phyloP scores from a whole-genome alignment of 1,139 yeast species.

The Taiozyma sp. region DNA sequence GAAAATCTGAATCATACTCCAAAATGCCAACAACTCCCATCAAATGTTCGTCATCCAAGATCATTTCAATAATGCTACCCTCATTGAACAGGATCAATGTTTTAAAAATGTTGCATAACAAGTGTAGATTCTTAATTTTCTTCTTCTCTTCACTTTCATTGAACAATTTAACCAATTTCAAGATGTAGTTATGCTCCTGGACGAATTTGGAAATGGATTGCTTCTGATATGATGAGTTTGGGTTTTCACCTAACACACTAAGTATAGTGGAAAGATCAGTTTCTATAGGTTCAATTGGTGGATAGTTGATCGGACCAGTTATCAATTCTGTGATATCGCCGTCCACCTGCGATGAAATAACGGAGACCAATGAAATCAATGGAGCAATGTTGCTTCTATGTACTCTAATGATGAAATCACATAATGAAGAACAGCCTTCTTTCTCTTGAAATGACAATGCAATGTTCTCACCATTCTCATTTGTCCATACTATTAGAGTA shows the following conservation, averaged over 20 bases:
- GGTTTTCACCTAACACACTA: constrained; percentile 46
- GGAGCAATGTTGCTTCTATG: constrained; percentile 59
- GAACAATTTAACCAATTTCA: constrained; percentile 49
- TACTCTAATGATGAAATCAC: constrained; percentile 71
- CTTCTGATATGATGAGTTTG: constrained; percentile 53
- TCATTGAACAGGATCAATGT: constrained; percentile 70
- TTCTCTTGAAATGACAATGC: constrained; percentile 93
- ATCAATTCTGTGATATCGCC: constrained; percentile 68
- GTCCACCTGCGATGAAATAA: constrained; percentile 46
- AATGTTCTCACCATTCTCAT: constrained; percentile 68
- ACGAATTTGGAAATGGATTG: constrained; percentile 48
- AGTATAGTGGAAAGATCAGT: constrained; percentile 43
- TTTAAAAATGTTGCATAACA: constrained; percentile 70
- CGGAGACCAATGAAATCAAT: constrained; percentile 69
- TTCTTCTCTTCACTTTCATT: constrained; percentile 47
- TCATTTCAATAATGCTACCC: constrained; percentile 56
- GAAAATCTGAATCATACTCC: constrained; percentile 88
- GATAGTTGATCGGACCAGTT: constrained; percentile 75
- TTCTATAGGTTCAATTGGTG: constrained; percentile 46
- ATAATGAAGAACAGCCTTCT: constrained; percentile 80
- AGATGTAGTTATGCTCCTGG: constrained; percentile 47
- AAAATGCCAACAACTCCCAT: constrained; percentile 73
- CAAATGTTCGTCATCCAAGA: constrained; percentile 59
- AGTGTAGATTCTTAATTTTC: constrained; percentile 50
- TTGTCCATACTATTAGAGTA: constrained; percentile 93